These are phyloP conservation scores for Trichoderma aggressivum DNA, from an alignment of 2,329 filamentous ascomycete genomes.

Conservation along the genomic window DNA sequence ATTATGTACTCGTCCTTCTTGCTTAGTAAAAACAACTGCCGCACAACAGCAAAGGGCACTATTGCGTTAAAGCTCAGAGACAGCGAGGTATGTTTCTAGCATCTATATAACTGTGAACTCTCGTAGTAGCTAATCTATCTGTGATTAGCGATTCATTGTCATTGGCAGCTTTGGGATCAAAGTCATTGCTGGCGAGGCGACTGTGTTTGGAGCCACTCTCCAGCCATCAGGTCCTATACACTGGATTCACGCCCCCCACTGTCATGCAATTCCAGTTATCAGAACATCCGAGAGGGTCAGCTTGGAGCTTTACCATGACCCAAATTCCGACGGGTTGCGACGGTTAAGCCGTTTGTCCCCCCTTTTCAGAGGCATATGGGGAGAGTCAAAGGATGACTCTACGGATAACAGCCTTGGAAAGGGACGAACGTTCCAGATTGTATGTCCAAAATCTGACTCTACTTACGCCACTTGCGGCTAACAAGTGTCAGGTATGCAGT, in stretches of 20 bases:
- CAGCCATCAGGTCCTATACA: slow-evolving; percentile 43
- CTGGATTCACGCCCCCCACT: slow-evolving; percentile 64
- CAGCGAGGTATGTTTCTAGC: slow-evolving; percentile 43
- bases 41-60: slow-evolving; percentile 37
- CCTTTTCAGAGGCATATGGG: slow-evolving; percentile 65
- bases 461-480: slow-evolving; percentile 20
- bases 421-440: slow-evolving; percentile 47
- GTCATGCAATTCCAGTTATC: slow-evolving; percentile 67
- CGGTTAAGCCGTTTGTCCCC: slow-evolving; percentile 60
- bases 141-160: slow-evolving; percentile 54
- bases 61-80: slow-evolving; percentile 43
- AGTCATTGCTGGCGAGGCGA: slow-evolving; percentile 59
- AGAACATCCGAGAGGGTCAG: slow-evolving; percentile 47
- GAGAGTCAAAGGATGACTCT: slow-evolving; percentile 35
- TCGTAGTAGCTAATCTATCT: neutral
- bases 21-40: slow-evolving; percentile 43
- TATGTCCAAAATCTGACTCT: slow-evolving; percentile 30
- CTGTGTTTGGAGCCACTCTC: slow-evolving; percentile 63
- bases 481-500: slow-evolving; percentile 47
- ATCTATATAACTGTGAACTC: neutral
- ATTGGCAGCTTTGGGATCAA: slow-evolving; percentile 67
- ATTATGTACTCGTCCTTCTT: slow-evolving; percentile 46
- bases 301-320: slow-evolving; percentile 56
- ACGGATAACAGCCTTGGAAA: slow-evolving; percentile 17
- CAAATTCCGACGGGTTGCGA: slow-evolving; percentile 46